Base-by-base conservation (phyloP, 2,329 filamentous ascomycete species). In the Eutypella sp. region DNA sequence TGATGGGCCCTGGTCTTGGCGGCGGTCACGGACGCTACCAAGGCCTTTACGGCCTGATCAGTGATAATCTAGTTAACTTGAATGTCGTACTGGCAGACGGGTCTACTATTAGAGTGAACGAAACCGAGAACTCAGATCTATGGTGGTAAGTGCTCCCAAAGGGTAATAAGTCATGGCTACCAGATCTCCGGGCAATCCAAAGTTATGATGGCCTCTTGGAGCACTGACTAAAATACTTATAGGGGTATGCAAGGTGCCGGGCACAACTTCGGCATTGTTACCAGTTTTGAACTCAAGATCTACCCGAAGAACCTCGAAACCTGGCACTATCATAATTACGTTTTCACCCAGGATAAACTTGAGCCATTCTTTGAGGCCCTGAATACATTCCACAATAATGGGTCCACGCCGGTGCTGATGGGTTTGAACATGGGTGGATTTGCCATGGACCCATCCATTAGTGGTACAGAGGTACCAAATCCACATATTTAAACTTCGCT, bases 1-100 rank as follows among this genome's bases (percentile, higher is more conserved):
- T 61, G 5, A 23, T 55, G 10, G 59, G 57, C 1, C 44, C 48
- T 8, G 48, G 29, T 9, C 51, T 61, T 4, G 60, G 60, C 2
- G 59, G 59, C 4, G 59, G 57, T 6, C 57, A 57, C 23, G 58
- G 60, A 3, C 48, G 47, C 4, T 44, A 47, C 1, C 39, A 61
- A 39, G 59, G 60, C 11, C 15, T 47, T 2, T 45, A 63, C 18
- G 60, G 60, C n/a, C 25, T 62, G 5, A 45, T 56, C 16, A 39
- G 33, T 11, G 56, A 58, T 29, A 44, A 49, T 11, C n/a, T 58
- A 4, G 5, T 51, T 3, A 22, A 49, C 7, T 24, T 53, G 2
- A 53, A 55, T 27, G 49, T 56, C 5, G 56, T 56, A 9, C 34
- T 55, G 3, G 51, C 53, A 6, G 41, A 58, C 19, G 56, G 55